Evolutionary conservation across 2,329 filamentous ascomycete genomes (phyloP), one percentile per base, ranked within the genome.

Genomic region (Dryadomyces quercivorus): DNA sequence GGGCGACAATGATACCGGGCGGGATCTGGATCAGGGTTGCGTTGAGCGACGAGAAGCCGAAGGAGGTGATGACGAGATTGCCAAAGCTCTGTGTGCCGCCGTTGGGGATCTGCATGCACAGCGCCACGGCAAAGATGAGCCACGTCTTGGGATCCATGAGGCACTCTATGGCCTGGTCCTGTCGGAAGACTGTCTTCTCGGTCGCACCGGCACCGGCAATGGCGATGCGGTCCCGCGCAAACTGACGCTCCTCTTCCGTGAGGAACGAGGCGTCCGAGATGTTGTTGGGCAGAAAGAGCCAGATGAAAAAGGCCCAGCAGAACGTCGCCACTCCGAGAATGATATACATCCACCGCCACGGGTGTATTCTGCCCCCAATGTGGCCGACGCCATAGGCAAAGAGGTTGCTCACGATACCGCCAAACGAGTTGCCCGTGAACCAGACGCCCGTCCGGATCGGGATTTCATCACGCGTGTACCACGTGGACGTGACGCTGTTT

Each of bases 31-130:
- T 72, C 36, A 81, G 72, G 18, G 76, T 72, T 1, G 75, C 75
- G 61, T 81, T 70, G 36, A 81, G 66, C 42, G 72, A 70, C 0
- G 74, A 75, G 63, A 80, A 81, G 9, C 75, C 75, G 51, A 81
- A 80, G 5, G 75, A 77, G 48, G 67, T 70, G 62, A 81, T 71
- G 53, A 81, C 75, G 40, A 81, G 70, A 60, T 80, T 81, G 44
- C 75, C 74, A 50, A 82, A 82, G 59, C 74, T 77, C 59, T 78
- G 75, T 0, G 77, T 80, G 22, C 81, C 80, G 36, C 80, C 80
- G 57, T 83, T 84, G 44, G 81, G 79, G 22, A 84, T 81, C 63
- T 80, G 75, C 2, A 72, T 75, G 2, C 76, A 63, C 5, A 82
- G 57, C 21, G 74, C 71, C 21, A 84, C 72, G 2, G 67, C 68